These are phyloP conservation scores for Macrolepiota dolichaula DNA, from an alignment of 768 basidiomycete species.

Conservation along the genomic window DNA sequence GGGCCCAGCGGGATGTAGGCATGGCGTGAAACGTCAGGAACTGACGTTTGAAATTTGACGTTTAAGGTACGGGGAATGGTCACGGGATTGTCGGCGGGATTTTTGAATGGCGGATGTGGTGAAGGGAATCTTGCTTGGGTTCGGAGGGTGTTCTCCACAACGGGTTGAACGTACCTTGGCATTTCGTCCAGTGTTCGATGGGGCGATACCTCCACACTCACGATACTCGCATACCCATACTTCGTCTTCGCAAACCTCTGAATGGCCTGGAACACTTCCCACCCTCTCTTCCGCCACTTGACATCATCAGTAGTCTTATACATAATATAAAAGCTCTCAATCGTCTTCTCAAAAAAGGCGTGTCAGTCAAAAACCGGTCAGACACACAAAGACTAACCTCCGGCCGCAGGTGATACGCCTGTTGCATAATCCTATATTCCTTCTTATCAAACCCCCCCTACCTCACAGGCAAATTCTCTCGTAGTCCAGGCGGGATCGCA, in stretches of 20 bases:
- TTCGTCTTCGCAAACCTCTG: conserved; percentile 41
- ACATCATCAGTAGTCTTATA: conserved; percentile 49
- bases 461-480: conserved; percentile 16
- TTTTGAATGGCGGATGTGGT: too few species aligned
- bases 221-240: conserved; percentile 44
- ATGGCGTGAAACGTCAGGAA: too few species aligned
- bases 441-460: conserved; percentile 16
- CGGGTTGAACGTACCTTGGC: conserved; percentile 41
- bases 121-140: too few species aligned
- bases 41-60: too few species aligned
- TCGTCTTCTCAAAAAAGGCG: conserved; percentile 30
- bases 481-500: conserved; percentile 20
- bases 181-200: conserved; percentile 39
- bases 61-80: too few species aligned
- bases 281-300: conserved; percentile 52
- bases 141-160: too few species aligned
- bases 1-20: too few species aligned
- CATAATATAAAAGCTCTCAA: conserved; percentile 52
- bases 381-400: conserved; percentile 41
- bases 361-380: too few species aligned
- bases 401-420: conserved; percentile 41
- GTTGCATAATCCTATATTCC: conserved; percentile 36
- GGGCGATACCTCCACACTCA: conserved; percentile 30
- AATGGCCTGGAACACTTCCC: conserved; percentile 45
- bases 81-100: too few species aligned